Conservation (phyloP, 106 monocot species). For the Triglochin maritima region DNA sequence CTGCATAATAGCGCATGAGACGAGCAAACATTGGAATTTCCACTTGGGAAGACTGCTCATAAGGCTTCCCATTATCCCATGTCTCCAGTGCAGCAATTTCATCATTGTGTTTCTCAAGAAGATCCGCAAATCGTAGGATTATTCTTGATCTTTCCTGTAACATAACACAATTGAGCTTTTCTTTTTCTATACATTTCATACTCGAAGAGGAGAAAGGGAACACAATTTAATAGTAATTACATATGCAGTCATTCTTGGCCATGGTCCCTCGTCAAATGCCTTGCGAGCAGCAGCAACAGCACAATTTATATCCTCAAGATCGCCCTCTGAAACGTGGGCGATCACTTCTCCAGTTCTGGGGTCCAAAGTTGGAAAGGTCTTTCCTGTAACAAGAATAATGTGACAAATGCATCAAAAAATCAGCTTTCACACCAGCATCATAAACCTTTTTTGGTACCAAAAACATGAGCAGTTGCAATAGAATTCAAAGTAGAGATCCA, state of each 20-base stretch:
- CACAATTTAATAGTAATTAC: slow-evolving; percentile 16
- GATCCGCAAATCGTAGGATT: slow-evolving; percentile 53
- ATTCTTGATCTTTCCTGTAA: slow-evolving; percentile 74
- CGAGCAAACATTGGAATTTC: slow-evolving; percentile 78
- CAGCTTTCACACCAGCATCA: background rate
- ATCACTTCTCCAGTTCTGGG: slow-evolving; percentile 91
- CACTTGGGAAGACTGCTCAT: slow-evolving; percentile 47
- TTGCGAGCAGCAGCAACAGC: slow-evolving; percentile 90
- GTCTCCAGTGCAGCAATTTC: slow-evolving; percentile 82
- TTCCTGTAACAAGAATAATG: background rate
- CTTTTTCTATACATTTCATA: no score
- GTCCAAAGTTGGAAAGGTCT: slow-evolving; percentile 87
- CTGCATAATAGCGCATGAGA: slow-evolving; percentile 84
- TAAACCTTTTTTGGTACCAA: background rate
- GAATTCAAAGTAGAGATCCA: background rate
- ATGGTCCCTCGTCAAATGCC: slow-evolving; percentile 96
- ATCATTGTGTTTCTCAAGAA: slow-evolving; percentile 86
- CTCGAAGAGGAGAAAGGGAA: no score
- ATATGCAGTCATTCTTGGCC: slow-evolving; percentile 90
- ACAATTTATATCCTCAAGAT: slow-evolving; percentile 60
- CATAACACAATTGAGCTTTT: background rate
- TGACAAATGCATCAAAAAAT: background rate
- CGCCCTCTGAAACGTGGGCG: slow-evolving; percentile 90
- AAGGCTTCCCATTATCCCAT: slow-evolving; percentile 92
- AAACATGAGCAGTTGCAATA: background rate